These are phyloP conservation scores for Leptodermis oblonga DNA, from an alignment of 257 asterid species.

Conservation along the genomic window DNA sequence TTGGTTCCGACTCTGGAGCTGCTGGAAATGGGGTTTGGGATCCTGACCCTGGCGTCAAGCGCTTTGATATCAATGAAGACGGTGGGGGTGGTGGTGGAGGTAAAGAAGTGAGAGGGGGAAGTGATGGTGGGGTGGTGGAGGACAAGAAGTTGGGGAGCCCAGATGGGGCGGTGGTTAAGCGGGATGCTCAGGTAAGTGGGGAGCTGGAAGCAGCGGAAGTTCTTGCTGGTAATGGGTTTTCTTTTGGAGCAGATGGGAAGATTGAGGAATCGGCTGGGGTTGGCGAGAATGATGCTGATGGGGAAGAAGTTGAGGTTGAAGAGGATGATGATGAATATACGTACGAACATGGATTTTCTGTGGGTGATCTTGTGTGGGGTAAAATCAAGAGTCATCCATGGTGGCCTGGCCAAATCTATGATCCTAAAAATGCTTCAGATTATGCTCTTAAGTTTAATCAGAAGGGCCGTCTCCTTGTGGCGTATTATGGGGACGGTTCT, in stretches of 20 bases:
- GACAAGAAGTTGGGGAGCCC: background rate
- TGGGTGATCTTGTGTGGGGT: constrained; percentile 92
- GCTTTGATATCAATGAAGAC: background rate
- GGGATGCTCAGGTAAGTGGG: background rate
- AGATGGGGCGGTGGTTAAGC: background rate
- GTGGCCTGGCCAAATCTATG: constrained; percentile 93
- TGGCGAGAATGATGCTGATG: background rate
- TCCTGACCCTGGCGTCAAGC: background rate
- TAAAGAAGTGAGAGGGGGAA: too few relatives aligned
- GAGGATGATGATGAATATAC: constrained; percentile 6
- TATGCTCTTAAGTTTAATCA: constrained; percentile 42
- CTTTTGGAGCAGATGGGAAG: background rate
- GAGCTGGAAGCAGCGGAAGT: background rate
- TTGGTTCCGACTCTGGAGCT: background rate
- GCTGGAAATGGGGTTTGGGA: background rate
- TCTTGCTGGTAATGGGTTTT: background rate
- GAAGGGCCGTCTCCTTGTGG: constrained; percentile 57
- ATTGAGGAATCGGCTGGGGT: background rate
- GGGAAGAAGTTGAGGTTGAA: background rate
- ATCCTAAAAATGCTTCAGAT: constrained; percentile 55
- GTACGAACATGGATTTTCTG: constrained; percentile 30
- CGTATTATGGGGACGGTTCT: constrained; percentile 70
- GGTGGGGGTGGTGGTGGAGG: background rate
- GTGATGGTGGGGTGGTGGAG: background rate
- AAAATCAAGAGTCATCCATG: constrained; percentile 73